A percentile compares a stretch with the other conserved stretches of the same genome.
These are phyloP conservation scores for Plasmodium malariae DNA, from an alignment of 169 alveolate species.

Conservation along the genomic window DNA sequence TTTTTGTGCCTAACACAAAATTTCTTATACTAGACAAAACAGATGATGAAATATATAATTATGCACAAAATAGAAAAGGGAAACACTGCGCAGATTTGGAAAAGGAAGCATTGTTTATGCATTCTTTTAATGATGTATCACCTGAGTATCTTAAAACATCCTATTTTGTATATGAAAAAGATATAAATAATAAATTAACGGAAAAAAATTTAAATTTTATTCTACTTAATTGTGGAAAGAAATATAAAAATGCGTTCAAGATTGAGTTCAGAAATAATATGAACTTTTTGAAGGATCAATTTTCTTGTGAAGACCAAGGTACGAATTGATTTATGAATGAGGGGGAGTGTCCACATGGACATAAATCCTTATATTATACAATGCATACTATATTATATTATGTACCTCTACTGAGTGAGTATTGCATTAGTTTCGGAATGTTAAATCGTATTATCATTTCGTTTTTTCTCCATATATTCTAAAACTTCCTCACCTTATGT, in stretches of 20 bases:
- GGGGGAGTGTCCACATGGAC: no score
- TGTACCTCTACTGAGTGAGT: no score
- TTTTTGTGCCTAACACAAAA: slow-evolving; percentile 32
- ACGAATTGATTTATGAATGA: no score
- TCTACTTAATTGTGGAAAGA: slow-evolving; percentile 29
- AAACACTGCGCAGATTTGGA: slow-evolving; percentile 52
- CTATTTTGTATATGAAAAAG: slow-evolving; percentile 37
- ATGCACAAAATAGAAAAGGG: slow-evolving; percentile 37
- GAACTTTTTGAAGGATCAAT: slow-evolving; percentile 54
- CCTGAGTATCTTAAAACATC: background rate
- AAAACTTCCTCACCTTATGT: no score
- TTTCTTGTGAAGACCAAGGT: slow-evolving; percentile 77
- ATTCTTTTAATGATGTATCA: slow-evolving; percentile 15
- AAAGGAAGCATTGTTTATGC: slow-evolving; percentile 31
- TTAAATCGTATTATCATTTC: no score
- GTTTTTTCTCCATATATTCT: no score
- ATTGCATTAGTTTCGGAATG: no score
- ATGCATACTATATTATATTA: no score
- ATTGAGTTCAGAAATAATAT: slow-evolving; percentile 45
- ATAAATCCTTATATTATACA: no score
- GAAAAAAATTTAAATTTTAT: slow-evolving; percentile 22
- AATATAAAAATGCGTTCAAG: slow-evolving; percentile 59
- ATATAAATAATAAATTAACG: background rate
- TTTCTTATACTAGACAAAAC: slow-evolving; percentile 26
- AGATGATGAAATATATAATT: slow-evolving; percentile 49